Evolutionary conservation across 805 yeast species (phyloP).

Genomic region (Schizosaccharomyces pombe): DNA sequence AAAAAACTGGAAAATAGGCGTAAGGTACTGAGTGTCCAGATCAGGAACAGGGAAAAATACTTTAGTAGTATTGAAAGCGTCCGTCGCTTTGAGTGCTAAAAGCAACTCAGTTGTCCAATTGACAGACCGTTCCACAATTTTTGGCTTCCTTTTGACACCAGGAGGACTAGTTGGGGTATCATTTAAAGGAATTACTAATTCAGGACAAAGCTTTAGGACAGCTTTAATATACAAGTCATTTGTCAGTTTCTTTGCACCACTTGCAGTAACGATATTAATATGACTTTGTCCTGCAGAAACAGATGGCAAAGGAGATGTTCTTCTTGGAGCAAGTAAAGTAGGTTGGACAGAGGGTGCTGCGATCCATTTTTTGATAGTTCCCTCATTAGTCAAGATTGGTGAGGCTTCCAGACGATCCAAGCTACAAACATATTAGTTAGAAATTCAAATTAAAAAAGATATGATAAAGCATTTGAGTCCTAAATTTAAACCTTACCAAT

Average conservation of each 20-base stretch:
- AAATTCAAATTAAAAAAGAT: not conserved
- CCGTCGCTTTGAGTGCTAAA: constrained; percentile 7
- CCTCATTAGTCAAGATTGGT: not conserved
- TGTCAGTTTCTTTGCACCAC: constrained; percentile 16
- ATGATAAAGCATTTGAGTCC: not conserved
- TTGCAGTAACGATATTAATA: constrained; percentile 17
- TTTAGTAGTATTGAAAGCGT: not conserved
- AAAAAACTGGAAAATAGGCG: not conserved
- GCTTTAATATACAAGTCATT: constrained; percentile 11
- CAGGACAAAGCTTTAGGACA: constrained; percentile 12
- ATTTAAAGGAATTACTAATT: constrained; percentile 7
- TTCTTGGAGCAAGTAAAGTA: constrained; percentile 13
- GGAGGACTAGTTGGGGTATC: constrained; percentile 4
- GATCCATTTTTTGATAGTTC: not conserved
- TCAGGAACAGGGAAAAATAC: not conserved
- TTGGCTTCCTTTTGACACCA: constrained; percentile 18
- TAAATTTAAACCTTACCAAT: constrained; percentile 11
- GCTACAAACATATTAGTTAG: not conserved
- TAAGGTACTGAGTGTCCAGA: not conserved
- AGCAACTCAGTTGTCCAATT: constrained; percentile 9
- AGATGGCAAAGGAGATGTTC: constrained; percentile 15
- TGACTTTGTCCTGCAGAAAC: constrained; percentile 16
- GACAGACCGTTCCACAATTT: constrained; percentile 17
- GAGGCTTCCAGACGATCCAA: not conserved
- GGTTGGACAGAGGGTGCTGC: constrained; percentile 6